Percentiles rank a stretch among this genome's conserved stretches.
phyloP scores from a whole-genome alignment of 768 basidiomycete species.

The Paxillus rubicundulus region DNA sequence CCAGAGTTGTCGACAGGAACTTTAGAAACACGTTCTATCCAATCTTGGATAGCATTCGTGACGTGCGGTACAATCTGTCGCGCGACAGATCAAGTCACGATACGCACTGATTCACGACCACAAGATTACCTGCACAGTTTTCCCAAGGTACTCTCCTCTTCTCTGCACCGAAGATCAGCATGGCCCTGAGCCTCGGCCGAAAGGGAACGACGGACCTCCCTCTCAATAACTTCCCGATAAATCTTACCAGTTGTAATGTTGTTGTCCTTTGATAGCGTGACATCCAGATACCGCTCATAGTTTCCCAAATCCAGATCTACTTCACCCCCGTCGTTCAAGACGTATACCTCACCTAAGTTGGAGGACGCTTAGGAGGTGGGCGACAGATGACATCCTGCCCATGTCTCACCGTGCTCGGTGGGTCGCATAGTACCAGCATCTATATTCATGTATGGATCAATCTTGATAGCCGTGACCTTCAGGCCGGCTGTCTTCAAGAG shows the following conservation, averaged over 20 bases:
- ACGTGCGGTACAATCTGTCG: slow-evolving; percentile 89
- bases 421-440: slow-evolving; percentile 99
- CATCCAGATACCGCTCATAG: slow-evolving; percentile 96
- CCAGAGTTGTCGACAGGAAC: slow-evolving; percentile 93
- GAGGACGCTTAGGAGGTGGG: slow-evolving; percentile 19
- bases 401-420: slow-evolving; percentile 86
- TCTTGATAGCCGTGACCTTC: slow-evolving; percentile 98
- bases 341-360: slow-evolving; percentile 88
- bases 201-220: slow-evolving; percentile 67
- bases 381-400: slow-evolving; percentile 2
- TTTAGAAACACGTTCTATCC: slow-evolving; percentile 94
- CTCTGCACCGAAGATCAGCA: slow-evolving; percentile 42
- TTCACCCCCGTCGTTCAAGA: slow-evolving; percentile 97
- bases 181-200: neutral
- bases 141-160: slow-evolving; percentile 88
- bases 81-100: slow-evolving; percentile 7
- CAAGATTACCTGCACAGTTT: slow-evolving; percentile 82
- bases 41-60: slow-evolving; percentile 96
- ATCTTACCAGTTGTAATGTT: slow-evolving; percentile 99
- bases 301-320: slow-evolving; percentile 98
- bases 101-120: neutral
- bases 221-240: slow-evolving; percentile 94
- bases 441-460: slow-evolving; percentile 99
- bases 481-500: slow-evolving; percentile 92
- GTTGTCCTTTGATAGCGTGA: slow-evolving; percentile 91